phyloP scores from a whole-genome alignment of 805 yeast species.

The Helenozyma baotianmanensis region DNA sequence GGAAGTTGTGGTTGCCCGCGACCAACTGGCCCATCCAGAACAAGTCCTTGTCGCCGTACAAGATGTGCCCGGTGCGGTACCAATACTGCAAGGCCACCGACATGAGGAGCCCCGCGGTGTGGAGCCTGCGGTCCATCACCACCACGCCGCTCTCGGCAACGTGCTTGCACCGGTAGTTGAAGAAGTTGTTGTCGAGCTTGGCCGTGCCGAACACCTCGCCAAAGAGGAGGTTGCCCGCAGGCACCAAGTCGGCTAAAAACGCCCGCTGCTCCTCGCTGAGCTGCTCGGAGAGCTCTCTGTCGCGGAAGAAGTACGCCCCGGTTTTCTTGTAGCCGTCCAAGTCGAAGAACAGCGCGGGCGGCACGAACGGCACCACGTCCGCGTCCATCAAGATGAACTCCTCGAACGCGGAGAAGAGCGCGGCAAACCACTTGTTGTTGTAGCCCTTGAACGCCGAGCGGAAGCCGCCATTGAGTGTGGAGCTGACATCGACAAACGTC shows the following conservation, averaged over 20 bases:
- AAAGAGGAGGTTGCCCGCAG: constrained; percentile 5
- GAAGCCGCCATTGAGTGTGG: constrained; percentile 14
- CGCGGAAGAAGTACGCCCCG: constrained; percentile 32
- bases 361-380: constrained; percentile 14
- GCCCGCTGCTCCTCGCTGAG: constrained; percentile 5
- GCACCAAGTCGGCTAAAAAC: constrained; percentile 10
- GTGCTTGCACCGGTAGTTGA: constrained; percentile 18
- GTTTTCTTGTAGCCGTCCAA: constrained; percentile 10
- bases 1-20: constrained; percentile 17
- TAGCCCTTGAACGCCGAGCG: constrained; percentile 26
- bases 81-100: constrained; percentile 12
- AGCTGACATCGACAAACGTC: constrained; percentile 14
- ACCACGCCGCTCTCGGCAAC: constrained; percentile 37
- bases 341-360: constrained; percentile 8
- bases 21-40: constrained; percentile 28
- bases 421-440: constrained; percentile 18
- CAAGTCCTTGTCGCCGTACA: constrained; percentile 26
- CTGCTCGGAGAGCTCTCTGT: constrained; percentile 14
- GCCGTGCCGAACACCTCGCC: constrained; percentile 4
- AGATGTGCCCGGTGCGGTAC: constrained; percentile 17
- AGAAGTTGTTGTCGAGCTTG: constrained; percentile 11
- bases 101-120: constrained; percentile 15
- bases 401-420: constrained; percentile 28
- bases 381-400: constrained; percentile 16
- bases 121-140: constrained; percentile 20